phyloP scores from a whole-genome alignment of 306 rosid genomes.

The Canavalia gladiata region DNA sequence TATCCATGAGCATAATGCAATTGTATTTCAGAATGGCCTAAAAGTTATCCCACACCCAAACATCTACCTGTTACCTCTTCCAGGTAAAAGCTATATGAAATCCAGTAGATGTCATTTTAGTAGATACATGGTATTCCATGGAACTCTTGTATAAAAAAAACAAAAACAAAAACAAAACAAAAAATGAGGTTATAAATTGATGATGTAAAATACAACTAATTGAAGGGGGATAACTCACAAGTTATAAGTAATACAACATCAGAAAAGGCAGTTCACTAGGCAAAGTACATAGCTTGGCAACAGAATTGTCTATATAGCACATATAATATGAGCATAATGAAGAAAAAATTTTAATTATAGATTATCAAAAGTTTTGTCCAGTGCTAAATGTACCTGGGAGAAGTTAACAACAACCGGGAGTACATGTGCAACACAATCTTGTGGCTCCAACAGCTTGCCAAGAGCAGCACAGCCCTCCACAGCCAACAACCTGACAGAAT shows the following conservation, averaged over 20 bases:
- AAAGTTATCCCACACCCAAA: background rate
- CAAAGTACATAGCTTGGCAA: slow-evolving; percentile 20
- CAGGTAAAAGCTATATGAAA: background rate
- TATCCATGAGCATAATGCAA: background rate
- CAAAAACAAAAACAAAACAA: background rate
- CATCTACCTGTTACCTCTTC: slow-evolving; percentile 4
- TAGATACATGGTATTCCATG: background rate
- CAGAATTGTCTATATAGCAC: slow-evolving; percentile 3
- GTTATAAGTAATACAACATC: background rate
- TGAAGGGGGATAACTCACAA: background rate
- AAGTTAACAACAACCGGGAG: slow-evolving; percentile 95
- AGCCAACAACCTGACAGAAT: slow-evolving; percentile 93
- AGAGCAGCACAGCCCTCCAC: slow-evolving; percentile 98
- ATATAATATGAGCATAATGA: slow-evolving; percentile 14
- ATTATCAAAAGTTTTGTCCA: slow-evolving; percentile 30
- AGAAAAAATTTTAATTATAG: background rate
- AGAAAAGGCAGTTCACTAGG: slow-evolving; percentile 28
- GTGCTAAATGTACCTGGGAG: slow-evolving; percentile 77
- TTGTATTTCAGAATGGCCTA: background rate
- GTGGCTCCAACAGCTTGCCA: slow-evolving; percentile 95
- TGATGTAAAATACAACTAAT: too few species aligned
- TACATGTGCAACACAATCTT: slow-evolving; percentile 91
- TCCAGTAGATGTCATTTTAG: background rate
- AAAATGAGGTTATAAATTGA: background rate
- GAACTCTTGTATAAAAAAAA: background rate